Conservation (phyloP, 352 stramenopile genomes). For the Globisporangium heterothallicum region DNA sequence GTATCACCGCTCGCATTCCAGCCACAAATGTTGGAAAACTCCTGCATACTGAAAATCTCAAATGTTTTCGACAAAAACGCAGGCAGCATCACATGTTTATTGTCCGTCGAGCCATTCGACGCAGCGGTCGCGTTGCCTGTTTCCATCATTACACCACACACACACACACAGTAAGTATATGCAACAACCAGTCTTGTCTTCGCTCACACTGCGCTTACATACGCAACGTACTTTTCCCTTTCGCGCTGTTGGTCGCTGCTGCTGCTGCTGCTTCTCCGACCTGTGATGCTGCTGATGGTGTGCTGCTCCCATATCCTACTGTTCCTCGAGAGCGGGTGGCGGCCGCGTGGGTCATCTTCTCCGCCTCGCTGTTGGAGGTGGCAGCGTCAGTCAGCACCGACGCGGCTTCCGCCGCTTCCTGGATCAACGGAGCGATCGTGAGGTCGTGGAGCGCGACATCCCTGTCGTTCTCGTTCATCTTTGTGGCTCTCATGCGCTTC, state of each 20-base stretch:
- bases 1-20: constrained; percentile 90
- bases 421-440: constrained; percentile 6
- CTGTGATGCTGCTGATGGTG: not conserved
- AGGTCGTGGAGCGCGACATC: constrained; percentile 12
- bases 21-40: constrained; percentile 81
- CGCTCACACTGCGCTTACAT: no score
- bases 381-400: no score
- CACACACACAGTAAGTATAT: not conserved
- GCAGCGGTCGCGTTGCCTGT: not conserved
- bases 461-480: constrained; percentile 11
- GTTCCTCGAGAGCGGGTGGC: constrained; percentile 5
- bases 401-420: constrained; percentile 3
- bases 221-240: constrained; percentile 10
- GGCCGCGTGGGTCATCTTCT: not conserved
- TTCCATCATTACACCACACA: not conserved
- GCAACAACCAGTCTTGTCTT: no score
- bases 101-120: constrained; percentile 17
- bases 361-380: not conserved
- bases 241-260: not conserved
- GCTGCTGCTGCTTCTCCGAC: not conserved
- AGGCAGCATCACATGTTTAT: constrained; percentile 82
- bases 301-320: not conserved
- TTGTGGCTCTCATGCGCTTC: constrained; percentile 52
- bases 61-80: constrained; percentile 92
- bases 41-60: constrained; percentile 89